These are phyloP conservation scores for Aspergillus sparsus DNA, from an alignment of 495 filamentous ascomycete species.

Conservation along the genomic window DNA sequence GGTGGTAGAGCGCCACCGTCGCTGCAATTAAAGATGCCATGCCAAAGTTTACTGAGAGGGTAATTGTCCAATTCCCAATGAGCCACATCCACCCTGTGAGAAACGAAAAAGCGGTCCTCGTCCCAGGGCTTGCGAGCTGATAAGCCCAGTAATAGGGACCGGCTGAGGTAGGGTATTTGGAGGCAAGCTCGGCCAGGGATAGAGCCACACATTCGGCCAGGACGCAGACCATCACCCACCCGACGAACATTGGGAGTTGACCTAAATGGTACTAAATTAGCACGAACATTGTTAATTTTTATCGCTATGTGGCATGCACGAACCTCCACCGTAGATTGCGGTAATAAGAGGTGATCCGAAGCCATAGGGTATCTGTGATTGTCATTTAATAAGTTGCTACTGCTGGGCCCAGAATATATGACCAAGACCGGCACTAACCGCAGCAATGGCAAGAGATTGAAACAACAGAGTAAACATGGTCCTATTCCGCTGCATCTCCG, in stretches of 20 bases:
- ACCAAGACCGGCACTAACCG: not conserved
- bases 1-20: slow-evolving; percentile 59
- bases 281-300: not conserved
- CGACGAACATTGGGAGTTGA: slow-evolving; percentile 44
- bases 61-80: slow-evolving; percentile 70
- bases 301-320: not conserved
- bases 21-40: slow-evolving; percentile 55
- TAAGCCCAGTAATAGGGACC: slow-evolving; percentile 55
- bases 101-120: slow-evolving; percentile 48
- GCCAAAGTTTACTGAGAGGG: slow-evolving; percentile 67
- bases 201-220: slow-evolving; percentile 44
- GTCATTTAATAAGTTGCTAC: not conserved
- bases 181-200: slow-evolving; percentile 50
- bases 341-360: slow-evolving; percentile 34
- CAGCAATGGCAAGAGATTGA: slow-evolving; percentile 14
- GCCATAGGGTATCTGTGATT: slow-evolving; percentile 1
- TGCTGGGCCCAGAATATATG: not conserved
- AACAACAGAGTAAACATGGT: slow-evolving; percentile 35
- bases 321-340: slow-evolving; percentile 45
- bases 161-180: slow-evolving; percentile 52
- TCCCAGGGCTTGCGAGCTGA: slow-evolving; percentile 32
- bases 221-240: slow-evolving; percentile 43
- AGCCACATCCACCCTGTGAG: slow-evolving; percentile 68
- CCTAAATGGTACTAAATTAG: not conserved
- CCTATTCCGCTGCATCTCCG: slow-evolving; percentile 42